Conservation (phyloP, 176 grass and related monocot genomes). For the Rhynchospora pubera region DNA sequence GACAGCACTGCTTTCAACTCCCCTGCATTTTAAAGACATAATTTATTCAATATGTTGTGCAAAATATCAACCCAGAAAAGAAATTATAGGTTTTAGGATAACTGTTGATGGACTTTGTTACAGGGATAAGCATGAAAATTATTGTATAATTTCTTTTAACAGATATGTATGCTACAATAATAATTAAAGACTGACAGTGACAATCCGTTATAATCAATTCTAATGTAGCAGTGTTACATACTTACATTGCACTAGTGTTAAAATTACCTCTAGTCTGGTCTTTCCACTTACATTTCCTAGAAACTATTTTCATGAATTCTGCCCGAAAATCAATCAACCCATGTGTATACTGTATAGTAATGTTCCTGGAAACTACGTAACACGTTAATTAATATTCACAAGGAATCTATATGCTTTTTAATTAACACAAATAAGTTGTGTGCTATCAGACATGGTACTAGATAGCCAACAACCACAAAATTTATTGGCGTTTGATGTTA, state of each 20-base stretch:
- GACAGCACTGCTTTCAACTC: slow-evolving; percentile 64
- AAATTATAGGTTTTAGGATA: background rate
- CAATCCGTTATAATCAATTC: background rate
- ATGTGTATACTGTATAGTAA: background rate
- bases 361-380: background rate
- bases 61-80: background rate
- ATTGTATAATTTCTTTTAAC: background rate
- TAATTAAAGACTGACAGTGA: background rate
- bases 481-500: background rate
- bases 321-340: background rate
- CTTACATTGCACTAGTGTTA: background rate
- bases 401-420: background rate
- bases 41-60: background rate
- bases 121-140: slow-evolving; percentile 1
- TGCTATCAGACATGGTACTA: background rate
- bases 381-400: background rate
- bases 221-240: background rate
- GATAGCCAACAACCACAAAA: background rate
- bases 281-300: background rate
- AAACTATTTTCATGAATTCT: background rate
- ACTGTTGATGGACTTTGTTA: background rate
- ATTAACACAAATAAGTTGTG: background rate
- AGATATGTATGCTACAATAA: background rate
- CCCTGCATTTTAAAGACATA: slow-evolving; percentile 29
- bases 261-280: background rate